Base-by-base conservation (phyloP, 805 yeast species). In the Suhomyces canberraensis region DNA sequence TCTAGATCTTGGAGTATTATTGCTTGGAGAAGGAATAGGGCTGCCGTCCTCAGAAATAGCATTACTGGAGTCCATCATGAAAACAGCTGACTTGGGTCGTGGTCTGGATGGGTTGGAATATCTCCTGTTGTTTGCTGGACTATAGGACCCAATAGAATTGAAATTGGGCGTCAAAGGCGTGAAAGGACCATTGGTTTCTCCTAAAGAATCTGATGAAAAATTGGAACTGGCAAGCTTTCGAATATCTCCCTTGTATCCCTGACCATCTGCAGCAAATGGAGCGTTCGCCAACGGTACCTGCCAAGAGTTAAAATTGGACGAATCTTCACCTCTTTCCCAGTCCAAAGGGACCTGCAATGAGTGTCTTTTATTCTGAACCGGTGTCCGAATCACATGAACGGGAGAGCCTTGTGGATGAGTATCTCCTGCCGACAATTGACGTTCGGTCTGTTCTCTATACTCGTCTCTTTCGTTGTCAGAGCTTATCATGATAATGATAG, bases 41-140 rank as follows among this genome's bases (percentile, higher is more conserved):
- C 45, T 39, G 8, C 47, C 58, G 31, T 56, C 55, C 39, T 64
- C 70, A 35, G 54, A 45, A 9, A 61, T 60, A 16, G 64, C 49
- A 18, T 45, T 46, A 17, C 44, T 43, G 9, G 55, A 31, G 31
- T 64, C 69, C 40, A 50, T 51, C 25, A 58, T 47, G 41, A 61
- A 61, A 11, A 58, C 49, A 2, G 64, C 67, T 7, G 71, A 64
- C 27, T 54, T 51, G 3, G 73, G 73, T 20, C 72, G 45, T 4
- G 60, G 46, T 16, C 61, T 29, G 14, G 30, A 19, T 4, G 39
- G 29, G 40, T 21, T 21, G 8, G 37, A 37, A 18, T 28, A 39
- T 4, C 44, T 18, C 13, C 44, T 16, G 19, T 37, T 19, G 29
- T 19, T 19, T 18, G 20, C 31, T 4, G 31, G 31, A 5, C 37